Evolutionary conservation across 345 rosid species (phyloP), one percentile per base, ranked within the genome.

Genomic region (Rubroshorea leprosula): DNA sequence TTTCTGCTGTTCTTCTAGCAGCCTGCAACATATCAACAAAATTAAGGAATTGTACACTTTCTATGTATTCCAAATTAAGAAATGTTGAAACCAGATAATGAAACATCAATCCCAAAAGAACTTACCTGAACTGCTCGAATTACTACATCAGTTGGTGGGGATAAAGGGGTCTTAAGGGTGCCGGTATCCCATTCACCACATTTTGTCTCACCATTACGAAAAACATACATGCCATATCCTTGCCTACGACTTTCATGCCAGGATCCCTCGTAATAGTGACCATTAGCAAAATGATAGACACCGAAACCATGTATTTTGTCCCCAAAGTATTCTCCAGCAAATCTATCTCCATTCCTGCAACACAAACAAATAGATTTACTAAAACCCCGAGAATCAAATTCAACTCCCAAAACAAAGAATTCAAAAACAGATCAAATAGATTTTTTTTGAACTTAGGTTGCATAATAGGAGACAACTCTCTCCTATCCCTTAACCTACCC

Each of bases 231-330:
- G 55, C 97, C 99, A 63, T 74, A 82, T 0, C 99, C 99, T 76
- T 93, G 99, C 58, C 82, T 89, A 65, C 81, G 81, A 45, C 96
- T 94, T 74, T 93, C 99, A 20, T 93, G 97, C 99, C 99, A 93
- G 9, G 96, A 87, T 3, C 99, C 99, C 71, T 93, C 95, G 0
- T 93, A 89, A 63, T 83, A 80, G 29, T 93, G 99, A 61, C 96
- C 96, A 63, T 87, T 87, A 19, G 87, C 90, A 19, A 93, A 93
- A 66, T 76, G 90, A 60, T 93, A 93, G n/a, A 85, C 84, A 31
- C 97, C 97, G n/a, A 93, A 89, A 1, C 99, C 99, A 50, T 93
- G 96, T 26, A 93, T 78, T 74, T 89, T 89, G 57, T 89, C 99
- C 27, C 97, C 91, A 50, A 83, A 93, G 69, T 87, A 93, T 67